Evolutionary conservation across 2,329 filamentous ascomycete genomes (phyloP).

Genomic region (Sporothrix dimorphospora): DNA sequence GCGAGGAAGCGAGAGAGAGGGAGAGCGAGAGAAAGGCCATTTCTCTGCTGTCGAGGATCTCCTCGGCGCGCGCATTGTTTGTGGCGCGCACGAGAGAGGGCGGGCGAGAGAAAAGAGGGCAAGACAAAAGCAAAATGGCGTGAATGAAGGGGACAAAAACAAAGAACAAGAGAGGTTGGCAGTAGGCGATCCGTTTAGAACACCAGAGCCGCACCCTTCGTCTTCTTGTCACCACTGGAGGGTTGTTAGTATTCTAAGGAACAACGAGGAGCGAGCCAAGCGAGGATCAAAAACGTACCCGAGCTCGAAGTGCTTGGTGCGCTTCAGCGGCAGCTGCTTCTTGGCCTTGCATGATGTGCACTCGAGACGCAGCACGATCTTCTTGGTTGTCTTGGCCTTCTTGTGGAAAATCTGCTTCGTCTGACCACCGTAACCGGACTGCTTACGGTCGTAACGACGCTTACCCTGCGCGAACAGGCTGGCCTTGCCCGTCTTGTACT

Average conservation of each 20-base stretch:
- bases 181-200: constrained; percentile 71
- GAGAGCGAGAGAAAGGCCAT: background rate
- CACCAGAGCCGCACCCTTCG: constrained; percentile 99
- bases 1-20: background rate
- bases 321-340: constrained; percentile 96
- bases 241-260: constrained; percentile 42
- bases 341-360: constrained; percentile 98
- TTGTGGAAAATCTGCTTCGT: constrained; percentile 99
- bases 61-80: background rate
- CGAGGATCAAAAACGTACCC: constrained; percentile 66
- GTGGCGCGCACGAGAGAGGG: constrained; percentile 3
- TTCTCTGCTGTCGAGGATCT: constrained; percentile 1
- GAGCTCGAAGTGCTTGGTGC: constrained; percentile 99
- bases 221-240: constrained; percentile 99
- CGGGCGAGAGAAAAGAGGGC: background rate
- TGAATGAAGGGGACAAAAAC: constrained; percentile 16
- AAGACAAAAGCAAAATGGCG: constrained; percentile 24
- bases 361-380: constrained; percentile 97
- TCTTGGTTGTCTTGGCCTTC: constrained; percentile 99
- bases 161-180: constrained; percentile 24
- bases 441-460: constrained; percentile 89
- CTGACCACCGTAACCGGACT: constrained; percentile 99
- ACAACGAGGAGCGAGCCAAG: constrained; percentile 20
- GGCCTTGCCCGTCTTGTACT: constrained; percentile 65
- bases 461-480: constrained; percentile 75